These are phyloP conservation scores for Kuraishia ogatae DNA, from an alignment of 805 yeast species.

Conservation along the genomic window DNA sequence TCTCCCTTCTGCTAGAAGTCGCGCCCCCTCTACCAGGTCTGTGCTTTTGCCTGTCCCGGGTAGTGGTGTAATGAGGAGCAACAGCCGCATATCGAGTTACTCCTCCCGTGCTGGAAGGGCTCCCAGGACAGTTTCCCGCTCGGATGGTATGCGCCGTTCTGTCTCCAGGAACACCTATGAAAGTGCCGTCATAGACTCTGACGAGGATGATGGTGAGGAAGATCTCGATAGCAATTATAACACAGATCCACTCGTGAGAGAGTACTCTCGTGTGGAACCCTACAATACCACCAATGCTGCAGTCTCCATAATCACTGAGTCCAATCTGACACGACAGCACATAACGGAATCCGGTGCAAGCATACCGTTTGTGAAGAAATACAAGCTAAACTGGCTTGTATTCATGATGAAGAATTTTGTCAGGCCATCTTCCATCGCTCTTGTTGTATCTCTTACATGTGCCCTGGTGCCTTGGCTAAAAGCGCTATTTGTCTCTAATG, in stretches of 20 bases:
- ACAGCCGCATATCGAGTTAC: neutral
- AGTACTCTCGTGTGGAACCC: constrained; percentile 25
- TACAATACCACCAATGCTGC: constrained; percentile 17
- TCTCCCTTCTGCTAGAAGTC: neutral
- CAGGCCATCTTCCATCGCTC: constrained; percentile 39
- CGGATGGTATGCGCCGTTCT: neutral
- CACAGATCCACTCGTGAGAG: constrained; percentile 19
- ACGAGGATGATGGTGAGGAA: neutral
- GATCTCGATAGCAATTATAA: neutral
- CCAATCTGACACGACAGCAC: constrained; percentile 19
- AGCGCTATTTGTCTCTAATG: constrained; percentile 31
- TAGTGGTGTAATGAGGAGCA: neutral
- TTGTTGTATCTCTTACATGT: constrained; percentile 34
- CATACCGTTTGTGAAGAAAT: constrained; percentile 18
- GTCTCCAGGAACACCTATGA: neutral
- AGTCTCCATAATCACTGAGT: constrained; percentile 24
- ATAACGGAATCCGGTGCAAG: constrained; percentile 14
- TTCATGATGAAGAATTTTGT: constrained; percentile 34
- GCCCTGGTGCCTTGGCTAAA: constrained; percentile 50
- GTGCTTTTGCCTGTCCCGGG: neutral
- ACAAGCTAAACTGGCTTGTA: constrained; percentile 18
- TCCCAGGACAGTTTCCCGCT: neutral
- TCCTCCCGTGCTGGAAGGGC: neutral
- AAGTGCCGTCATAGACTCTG: constrained; percentile 1
- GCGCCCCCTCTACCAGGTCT: neutral